Conservation (phyloP, 192 early-diverging fungal genomes). For the Backusella tuberculispora region DNA sequence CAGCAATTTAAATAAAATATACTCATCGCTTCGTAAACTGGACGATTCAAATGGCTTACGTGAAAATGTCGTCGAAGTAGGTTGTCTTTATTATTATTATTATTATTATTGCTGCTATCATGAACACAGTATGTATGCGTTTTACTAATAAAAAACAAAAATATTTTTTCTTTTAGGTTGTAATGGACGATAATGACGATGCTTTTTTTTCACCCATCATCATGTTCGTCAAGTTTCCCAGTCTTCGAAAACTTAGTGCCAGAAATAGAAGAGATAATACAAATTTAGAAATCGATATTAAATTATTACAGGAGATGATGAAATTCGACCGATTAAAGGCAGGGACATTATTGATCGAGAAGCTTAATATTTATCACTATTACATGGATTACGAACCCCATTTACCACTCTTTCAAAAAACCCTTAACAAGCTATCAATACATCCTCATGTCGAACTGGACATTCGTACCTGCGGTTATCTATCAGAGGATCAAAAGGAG, state of each 20-base stretch:
- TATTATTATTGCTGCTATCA: background rate
- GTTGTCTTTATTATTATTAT: background rate
- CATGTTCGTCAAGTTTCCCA: slow-evolving; percentile 57
- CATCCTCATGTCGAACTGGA: slow-evolving; percentile 35
- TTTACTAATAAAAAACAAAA: background rate
- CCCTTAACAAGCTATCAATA: slow-evolving; percentile 28
- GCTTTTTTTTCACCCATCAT: slow-evolving; percentile 51
- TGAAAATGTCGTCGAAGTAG: slow-evolving; percentile 47
- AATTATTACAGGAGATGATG: slow-evolving; percentile 49
- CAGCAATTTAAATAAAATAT: slow-evolving; percentile 41
- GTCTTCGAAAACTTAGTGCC: slow-evolving; percentile 42
- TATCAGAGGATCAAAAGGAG: slow-evolving; percentile 28
- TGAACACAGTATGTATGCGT: background rate
- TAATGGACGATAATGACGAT: slow-evolving; percentile 54
- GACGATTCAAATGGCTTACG: slow-evolving; percentile 45
- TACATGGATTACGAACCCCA: slow-evolving; percentile 48
- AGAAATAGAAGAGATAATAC: slow-evolving; percentile 47
- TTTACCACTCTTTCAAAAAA: slow-evolving; percentile 27
- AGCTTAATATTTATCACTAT: slow-evolving; percentile 46
- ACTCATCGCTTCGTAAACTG: slow-evolving; percentile 52
- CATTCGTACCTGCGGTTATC: slow-evolving; percentile 36
- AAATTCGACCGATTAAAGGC: slow-evolving; percentile 34
- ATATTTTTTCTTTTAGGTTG: slow-evolving; percentile 32
- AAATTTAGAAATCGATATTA: slow-evolving; percentile 43
- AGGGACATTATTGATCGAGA: slow-evolving; percentile 39